Base-by-base conservation (phyloP, 371 early-diverging fungal genomes). In the Sporodiniella umbellata region DNA sequence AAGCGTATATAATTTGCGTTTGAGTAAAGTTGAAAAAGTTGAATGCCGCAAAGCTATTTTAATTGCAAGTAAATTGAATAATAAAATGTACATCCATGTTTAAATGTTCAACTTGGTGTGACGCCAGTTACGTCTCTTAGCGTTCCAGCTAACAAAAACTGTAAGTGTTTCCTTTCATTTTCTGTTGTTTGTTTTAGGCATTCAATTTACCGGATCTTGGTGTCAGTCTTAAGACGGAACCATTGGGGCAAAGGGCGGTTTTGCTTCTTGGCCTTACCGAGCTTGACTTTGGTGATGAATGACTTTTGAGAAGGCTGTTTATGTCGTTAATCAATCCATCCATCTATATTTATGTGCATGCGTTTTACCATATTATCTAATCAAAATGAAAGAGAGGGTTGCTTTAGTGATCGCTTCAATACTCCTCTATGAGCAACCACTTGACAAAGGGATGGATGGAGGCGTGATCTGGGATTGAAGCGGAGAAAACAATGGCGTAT, bases 51-150 rank as follows among this genome's bases (percentile, higher is more conserved):
- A n/a, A n/a, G n/a, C n/a, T n/a, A n/a, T 31, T 31, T 31, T 31
- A 31, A 31, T 31, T 31, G 12, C 31, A 31, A 31, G 31, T 31
- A 31, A 12, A 31, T n/a, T n/a, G n/a, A n/a, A n/a, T n/a, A n/a
- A n/a, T n/a, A n/a, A n/a, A n/a, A n/a, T n/a, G n/a, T n/a, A n/a
- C n/a, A 31, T 10, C 12, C 31, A 10, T 31, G 31, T 31, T 90
- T 93, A 94, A 67, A 95, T 71, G 83, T 90, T 88, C 72, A 95
- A 83, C 94, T 98, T 96, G 80, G 95, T 97, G 72, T 94, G 91
- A 79, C 96, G 88, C 98, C 98, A 98, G 94, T 97, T 87, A 64
- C 97, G 92, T 62, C 98, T 90, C 92, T 98, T 98, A 66, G 94
- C 85, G 85, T 96, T 98, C 91, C 96, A 98, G 64, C 94, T 83